Base-by-base conservation (phyloP, 164 flowering plant genomes). In the Pachysandra terminalis region DNA sequence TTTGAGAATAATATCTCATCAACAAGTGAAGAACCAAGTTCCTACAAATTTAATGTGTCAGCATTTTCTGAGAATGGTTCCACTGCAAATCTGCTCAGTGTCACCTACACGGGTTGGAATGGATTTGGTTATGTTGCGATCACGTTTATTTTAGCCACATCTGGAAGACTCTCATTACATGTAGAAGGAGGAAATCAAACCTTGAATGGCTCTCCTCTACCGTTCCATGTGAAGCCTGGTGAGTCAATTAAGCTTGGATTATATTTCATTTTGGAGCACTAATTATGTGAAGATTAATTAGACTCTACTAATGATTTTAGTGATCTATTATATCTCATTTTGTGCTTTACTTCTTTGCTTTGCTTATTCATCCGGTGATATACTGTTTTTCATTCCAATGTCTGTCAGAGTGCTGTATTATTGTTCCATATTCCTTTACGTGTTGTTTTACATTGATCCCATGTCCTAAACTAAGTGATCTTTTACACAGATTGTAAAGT, bases 191-290 rank as follows among this genome's bases (percentile, higher is more conserved):
- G 71, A 67, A 87, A 86, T 61, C 85, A 82, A 63, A 75, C 86
- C 35, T 75, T 91, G 69, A 82, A 78, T 60, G 89, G 92, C 58
- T 86, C 85, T 51, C 97, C 98, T 3, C 74, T 94, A 40, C 87
- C 84, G 21, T 89, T 89, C 67, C 76, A 73, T 71, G 98, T 94
- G 71, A 76, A 77, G 35, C 93, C 98, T 84, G 98, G 98, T 94
- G 74, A 76, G 62, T 65, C 22, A 51, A 8, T 32, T 59, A 56
- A 27, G 21, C 27, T 56, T 26, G 28, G 25, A 55, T 55, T 55
- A 61, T 22, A 41, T 23, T n/a, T 61, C 26, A 37, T 37, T 1
- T 35, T 61, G 51, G 17, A 15, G 6, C 51, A 45, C 6, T 45
- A 12, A 45, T 5, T 45, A 45, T 45, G 10, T 45, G 51, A 45